Conservation (phyloP, 164 flowering plant genomes). For the Annona squamosa region DNA sequence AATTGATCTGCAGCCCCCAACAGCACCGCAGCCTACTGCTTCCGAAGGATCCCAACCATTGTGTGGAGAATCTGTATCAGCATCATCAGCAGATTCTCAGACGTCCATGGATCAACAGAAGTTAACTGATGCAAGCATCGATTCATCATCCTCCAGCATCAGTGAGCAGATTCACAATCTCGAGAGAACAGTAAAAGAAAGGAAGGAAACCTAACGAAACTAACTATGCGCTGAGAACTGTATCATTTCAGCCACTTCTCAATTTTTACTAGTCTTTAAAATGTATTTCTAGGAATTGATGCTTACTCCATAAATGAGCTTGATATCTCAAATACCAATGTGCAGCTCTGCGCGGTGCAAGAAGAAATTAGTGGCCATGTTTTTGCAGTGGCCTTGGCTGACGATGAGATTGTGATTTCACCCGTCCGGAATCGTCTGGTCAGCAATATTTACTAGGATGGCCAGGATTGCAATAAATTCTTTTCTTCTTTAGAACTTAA, state of each 20-base stretch:
- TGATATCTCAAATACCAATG: neutral
- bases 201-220: slow-evolving; percentile 9
- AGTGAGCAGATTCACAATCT: slow-evolving; percentile 13
- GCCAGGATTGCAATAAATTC: too few species aligned
- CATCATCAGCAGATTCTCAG: slow-evolving; percentile 5
- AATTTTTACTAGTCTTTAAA: neutral
- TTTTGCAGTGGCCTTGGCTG: neutral
- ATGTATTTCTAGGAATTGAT: neutral
- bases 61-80: neutral
- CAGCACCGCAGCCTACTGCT: neutral
- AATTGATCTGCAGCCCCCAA: slow-evolving; percentile 7
- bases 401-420: neutral
- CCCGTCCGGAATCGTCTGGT: too few species aligned
- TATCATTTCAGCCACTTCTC: neutral
- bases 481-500: too few species aligned
- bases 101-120: slow-evolving; percentile 1
- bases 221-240: neutral
- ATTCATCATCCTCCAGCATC: slow-evolving; percentile 13
- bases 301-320: neutral
- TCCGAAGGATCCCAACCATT: slow-evolving; percentile 9
- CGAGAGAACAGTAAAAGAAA: slow-evolving; percentile 15
- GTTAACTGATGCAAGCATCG: neutral
- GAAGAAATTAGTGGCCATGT: neutral
- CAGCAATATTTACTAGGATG: too few species aligned
- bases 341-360: neutral